Conservation (phyloP, 2,329 filamentous ascomycete species). For the Clonostachys rhizophaga region DNA sequence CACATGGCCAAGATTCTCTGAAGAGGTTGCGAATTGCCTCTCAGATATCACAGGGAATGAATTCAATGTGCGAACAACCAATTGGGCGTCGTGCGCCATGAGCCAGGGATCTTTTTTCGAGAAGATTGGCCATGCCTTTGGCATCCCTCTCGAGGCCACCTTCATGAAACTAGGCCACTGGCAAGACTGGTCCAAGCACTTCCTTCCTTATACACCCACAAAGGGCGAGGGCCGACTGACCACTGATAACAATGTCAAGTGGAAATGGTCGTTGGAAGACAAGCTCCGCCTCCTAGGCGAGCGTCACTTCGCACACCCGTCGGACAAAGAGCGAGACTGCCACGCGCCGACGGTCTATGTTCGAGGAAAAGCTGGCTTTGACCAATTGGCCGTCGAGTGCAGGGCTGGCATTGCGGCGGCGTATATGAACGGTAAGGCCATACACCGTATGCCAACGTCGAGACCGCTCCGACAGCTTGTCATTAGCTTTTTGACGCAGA, state of each 20-base stretch:
- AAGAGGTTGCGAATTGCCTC: conserved; percentile 55
- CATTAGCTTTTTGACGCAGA: too few relatives aligned
- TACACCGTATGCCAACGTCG: too few relatives aligned
- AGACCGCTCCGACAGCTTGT: too few relatives aligned
- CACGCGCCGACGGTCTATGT: too few relatives aligned
- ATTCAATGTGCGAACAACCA: conserved; percentile 31
- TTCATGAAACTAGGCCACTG: conserved; percentile 51
- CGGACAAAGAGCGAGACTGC: conserved; percentile 30
- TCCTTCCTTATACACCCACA: conserved; percentile 16
- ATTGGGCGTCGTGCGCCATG: conserved; percentile 39
- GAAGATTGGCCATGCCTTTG: conserved; percentile 67
- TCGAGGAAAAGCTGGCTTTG: too few relatives aligned
- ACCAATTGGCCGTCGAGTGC: too few relatives aligned
- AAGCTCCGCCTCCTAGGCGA: conserved; percentile 63
- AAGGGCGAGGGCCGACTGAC: conserved; percentile 10
- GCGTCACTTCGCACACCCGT: conserved; percentile 62
- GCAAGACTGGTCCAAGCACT: conserved; percentile 33
- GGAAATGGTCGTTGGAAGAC: conserved; percentile 65
- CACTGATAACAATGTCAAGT: conserved; percentile 45
- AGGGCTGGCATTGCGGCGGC: too few relatives aligned
- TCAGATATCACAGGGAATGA: conserved; percentile 33
- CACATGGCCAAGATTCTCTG: conserved; percentile 64
- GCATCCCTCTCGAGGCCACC: conserved; percentile 62
- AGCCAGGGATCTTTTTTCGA: conserved; percentile 70
- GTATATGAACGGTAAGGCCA: too few relatives aligned